phyloP scores from a whole-genome alignment of 1,284 basidiomycete species.

The Cystobasidiaceae sp. region DNA sequence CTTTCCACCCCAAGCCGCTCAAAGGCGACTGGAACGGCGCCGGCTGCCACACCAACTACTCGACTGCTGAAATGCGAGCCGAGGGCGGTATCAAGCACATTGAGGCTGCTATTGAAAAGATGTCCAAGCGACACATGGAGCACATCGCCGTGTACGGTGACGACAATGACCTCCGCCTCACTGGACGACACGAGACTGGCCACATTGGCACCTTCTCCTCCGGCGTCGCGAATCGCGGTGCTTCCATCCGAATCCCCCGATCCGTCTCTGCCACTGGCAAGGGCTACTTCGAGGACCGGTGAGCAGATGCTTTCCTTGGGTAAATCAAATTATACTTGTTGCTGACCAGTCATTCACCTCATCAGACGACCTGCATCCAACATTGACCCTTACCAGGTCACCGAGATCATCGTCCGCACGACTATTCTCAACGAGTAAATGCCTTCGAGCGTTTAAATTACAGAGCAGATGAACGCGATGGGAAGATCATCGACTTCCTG shows the following conservation, averaged over 20 bases:
- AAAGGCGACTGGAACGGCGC: conserved; percentile 99
- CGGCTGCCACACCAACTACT: conserved; percentile 79
- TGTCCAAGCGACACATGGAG: conserved; percentile 48
- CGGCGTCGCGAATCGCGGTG: conserved; percentile 95
- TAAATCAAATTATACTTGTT: too few relatives aligned
- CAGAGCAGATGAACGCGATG: too few relatives aligned
- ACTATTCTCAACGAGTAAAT: conserved; percentile 50
- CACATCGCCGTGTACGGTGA: conserved; percentile 94
- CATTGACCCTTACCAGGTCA: conserved; percentile 70
- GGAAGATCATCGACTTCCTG: too few relatives aligned
- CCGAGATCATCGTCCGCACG: conserved; percentile 87
- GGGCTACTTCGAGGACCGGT: conserved; percentile 84
- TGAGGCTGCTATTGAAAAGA: conserved; percentile 75
- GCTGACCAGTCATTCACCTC: too few relatives aligned
- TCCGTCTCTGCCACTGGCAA: conserved; percentile 44
- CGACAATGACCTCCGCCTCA: conserved; percentile 89
- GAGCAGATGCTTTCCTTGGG: too few relatives aligned
- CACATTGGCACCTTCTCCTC: conserved; percentile 89
- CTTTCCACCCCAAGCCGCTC: conserved; percentile 99
- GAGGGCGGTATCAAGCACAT: conserved; percentile 90
- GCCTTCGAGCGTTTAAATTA: too few relatives aligned
- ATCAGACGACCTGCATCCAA: conserved; percentile 90
- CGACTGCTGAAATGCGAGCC: conserved; percentile 85
- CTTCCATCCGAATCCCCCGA: conserved; percentile 65
- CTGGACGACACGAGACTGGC: conserved; percentile 92